Percentiles rank a stretch among this genome's conserved stretches.
These are phyloP conservation scores for Allium fistulosum DNA, from an alignment of 106 monocot genomes.

Conservation along the genomic window DNA sequence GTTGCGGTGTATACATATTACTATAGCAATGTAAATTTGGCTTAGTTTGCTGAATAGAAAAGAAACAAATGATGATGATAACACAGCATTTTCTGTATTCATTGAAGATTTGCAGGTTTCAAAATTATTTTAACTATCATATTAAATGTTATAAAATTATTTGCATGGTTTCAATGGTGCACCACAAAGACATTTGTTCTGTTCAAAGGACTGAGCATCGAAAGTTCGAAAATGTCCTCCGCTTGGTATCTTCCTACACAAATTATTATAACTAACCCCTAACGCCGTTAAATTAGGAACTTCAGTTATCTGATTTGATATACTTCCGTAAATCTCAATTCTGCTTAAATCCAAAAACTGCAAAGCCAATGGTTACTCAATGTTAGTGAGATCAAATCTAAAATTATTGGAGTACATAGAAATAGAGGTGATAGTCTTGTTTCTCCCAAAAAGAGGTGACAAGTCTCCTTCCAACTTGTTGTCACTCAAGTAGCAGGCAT, in stretches of 20 bases:
- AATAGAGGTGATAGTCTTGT: too few species aligned
- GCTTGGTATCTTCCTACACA: constrained; percentile 5
- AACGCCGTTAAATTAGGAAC: background rate
- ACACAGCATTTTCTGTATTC: too few species aligned
- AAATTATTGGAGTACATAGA: too few species aligned
- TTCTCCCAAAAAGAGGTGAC: constrained; percentile 1
- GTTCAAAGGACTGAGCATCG: background rate
- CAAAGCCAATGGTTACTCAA: background rate
- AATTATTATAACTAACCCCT: background rate
- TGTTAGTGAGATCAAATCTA: background rate
- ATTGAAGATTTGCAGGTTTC: too few species aligned
- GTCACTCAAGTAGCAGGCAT: background rate
- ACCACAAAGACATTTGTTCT: constrained; percentile 9
- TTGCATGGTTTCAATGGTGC: constrained; percentile 6
- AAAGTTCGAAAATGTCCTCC: background rate
- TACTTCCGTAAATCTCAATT: background rate
- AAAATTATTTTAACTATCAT: too few species aligned
- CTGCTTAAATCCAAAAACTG: background rate
- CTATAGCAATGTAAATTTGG: too few species aligned
- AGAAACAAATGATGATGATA: too few species aligned
- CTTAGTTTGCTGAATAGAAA: too few species aligned
- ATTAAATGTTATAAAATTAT: background rate
- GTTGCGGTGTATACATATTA: too few species aligned
- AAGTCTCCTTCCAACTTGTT: background rate
- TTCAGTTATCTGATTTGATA: background rate